Percentiles rank a stretch among this genome's conserved stretches.
phyloP scores from a whole-genome alignment of 2,329 filamentous ascomycete genomes.

The Paracamarosporium sp. region DNA sequence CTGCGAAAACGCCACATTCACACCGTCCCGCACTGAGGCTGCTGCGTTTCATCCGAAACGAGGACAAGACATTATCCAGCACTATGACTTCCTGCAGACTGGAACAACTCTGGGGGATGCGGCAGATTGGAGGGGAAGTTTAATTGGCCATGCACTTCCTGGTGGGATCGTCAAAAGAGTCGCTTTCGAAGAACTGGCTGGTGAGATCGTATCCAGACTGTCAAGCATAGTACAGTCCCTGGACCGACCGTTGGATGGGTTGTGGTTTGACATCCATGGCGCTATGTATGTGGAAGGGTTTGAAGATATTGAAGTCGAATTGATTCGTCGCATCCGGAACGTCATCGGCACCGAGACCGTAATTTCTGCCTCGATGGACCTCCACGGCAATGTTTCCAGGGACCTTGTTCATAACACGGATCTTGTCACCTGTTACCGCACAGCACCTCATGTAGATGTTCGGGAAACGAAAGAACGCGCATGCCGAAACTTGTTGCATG shows the following conservation, averaged over 20 bases:
- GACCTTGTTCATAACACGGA: neutral
- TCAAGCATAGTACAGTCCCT: neutral
- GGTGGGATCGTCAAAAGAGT: constrained; percentile 6
- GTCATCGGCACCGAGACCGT: constrained; percentile 4
- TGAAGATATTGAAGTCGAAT: constrained; percentile 4
- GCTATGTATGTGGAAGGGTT: constrained; percentile 8
- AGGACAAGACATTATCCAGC: neutral
- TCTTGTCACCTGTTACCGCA: constrained; percentile 3
- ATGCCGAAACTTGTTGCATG: constrained; percentile 1
- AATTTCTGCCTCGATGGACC: constrained; percentile 9
- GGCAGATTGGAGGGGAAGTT: neutral
- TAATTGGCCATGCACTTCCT: constrained; percentile 7
- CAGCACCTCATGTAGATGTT: constrained; percentile 7
- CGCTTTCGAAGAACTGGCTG: constrained; percentile 1
- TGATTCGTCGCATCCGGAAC: constrained; percentile 2
- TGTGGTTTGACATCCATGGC: constrained; percentile 11
- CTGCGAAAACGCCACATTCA: constrained; percentile 8
- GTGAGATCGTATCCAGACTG: neutral
- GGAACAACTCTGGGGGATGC: neutral
- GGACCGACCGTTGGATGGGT: neutral
- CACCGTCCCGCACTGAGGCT: constrained; percentile 2
- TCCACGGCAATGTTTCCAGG: constrained; percentile 5
- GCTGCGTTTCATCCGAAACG: constrained; percentile 5
- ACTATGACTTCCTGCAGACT: neutral
- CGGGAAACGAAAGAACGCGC: constrained; percentile 2